phyloP scores from a whole-genome alignment of 2,329 filamentous ascomycete species.

The Esteya vermicola region DNA sequence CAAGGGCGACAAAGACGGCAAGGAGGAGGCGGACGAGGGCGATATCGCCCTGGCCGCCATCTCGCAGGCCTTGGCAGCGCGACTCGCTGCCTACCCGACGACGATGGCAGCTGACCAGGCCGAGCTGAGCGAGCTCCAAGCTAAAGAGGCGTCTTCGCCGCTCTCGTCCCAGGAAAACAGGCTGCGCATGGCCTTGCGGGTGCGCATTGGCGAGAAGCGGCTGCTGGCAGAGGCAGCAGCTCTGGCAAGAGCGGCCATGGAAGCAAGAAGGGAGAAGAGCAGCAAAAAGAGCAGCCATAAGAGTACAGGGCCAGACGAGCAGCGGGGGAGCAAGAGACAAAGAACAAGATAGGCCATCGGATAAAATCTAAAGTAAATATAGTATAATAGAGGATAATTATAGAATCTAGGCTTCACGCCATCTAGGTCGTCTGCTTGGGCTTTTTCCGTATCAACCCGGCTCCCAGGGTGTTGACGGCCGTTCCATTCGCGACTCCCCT shows the following conservation, averaged over 20 bases:
- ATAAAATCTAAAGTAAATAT: no score
- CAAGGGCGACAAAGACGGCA: no score
- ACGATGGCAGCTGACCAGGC: slow-evolving; percentile 16
- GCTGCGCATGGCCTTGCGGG: slow-evolving; percentile 17
- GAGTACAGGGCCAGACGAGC: slow-evolving; percentile 1
- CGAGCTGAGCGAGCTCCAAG: slow-evolving; percentile 3
- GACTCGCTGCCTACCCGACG: slow-evolving; percentile 10
- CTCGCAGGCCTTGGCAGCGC: slow-evolving; percentile 12
- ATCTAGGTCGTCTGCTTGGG: slow-evolving; percentile 23
- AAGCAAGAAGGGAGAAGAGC: slow-evolving; percentile 7
- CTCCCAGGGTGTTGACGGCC: slow-evolving; percentile 20
- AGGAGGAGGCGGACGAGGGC: background rate
- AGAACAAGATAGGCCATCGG: no score
- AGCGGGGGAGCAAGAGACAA: slow-evolving; percentile 12
- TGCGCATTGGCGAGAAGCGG: slow-evolving; percentile 21
- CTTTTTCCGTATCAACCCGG: slow-evolving; percentile 37
- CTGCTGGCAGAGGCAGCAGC: slow-evolving; percentile 14
- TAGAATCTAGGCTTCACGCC: background rate
- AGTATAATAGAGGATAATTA: background rate
- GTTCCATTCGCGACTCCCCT: background rate
- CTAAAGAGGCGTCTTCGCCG: background rate
- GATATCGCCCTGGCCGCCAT: slow-evolving; percentile 26
- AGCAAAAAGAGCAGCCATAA: slow-evolving; percentile 2
- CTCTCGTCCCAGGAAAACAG: no score
- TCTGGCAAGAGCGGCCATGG: slow-evolving; percentile 11